Percentiles rank a stretch among this genome's conserved stretches.
Conservation (phyloP, 208 protist species). For the Wallacemonas sp. region DNA sequence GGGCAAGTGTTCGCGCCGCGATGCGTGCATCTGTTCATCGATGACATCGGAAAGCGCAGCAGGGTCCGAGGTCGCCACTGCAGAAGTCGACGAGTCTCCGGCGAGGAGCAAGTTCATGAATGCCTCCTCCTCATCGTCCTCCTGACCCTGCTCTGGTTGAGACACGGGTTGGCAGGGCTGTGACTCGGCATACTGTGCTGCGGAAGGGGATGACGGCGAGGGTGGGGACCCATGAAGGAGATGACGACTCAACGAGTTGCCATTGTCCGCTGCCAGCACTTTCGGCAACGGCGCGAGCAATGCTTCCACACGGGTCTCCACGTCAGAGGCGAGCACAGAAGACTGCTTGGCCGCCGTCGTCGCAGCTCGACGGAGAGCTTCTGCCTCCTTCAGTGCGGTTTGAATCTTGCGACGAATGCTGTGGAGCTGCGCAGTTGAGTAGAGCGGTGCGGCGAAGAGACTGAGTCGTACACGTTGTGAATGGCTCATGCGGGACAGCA, state of each 20-base stretch:
- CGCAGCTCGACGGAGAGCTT: neutral
- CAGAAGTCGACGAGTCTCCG: too few species aligned
- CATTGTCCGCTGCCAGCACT: neutral
- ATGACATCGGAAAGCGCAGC: too few species aligned
- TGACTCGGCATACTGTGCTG: too few species aligned
- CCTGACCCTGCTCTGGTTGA: too few species aligned
- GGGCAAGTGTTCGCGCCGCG: too few species aligned
- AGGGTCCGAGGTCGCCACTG: too few species aligned
- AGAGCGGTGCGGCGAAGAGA: neutral
- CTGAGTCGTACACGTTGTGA: conserved; percentile 7
- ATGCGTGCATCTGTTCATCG: too few species aligned
- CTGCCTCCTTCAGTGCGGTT: neutral
- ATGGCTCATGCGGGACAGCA: conserved; percentile 4
- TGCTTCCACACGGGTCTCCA: neutral
- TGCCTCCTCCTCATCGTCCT: neutral
- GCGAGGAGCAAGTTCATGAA: conserved; percentile 4
- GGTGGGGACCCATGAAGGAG: too few species aligned
- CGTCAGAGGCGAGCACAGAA: neutral
- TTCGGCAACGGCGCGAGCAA: neutral
- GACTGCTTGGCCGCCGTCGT: neutral
- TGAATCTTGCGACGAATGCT: neutral
- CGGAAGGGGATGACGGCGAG: neutral
- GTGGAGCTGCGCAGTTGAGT: neutral
- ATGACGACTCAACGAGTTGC: neutral
- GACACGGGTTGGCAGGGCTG: too few species aligned